A percentile compares a stretch with the other conserved stretches of the same genome.
Conservation (phyloP, 805 yeast species). For the Ogataea degrootiae region DNA sequence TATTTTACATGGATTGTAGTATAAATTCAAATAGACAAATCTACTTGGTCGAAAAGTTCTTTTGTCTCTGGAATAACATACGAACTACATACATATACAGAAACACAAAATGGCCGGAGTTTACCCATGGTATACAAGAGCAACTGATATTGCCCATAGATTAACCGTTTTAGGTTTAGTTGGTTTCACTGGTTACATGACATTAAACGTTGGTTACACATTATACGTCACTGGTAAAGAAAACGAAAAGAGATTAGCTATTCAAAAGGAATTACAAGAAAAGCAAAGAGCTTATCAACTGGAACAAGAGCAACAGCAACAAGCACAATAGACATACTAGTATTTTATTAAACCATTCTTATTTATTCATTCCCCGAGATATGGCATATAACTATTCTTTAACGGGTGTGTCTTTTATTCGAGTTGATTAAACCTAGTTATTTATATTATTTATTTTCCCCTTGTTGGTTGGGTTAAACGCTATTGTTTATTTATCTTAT, state of each 20-base stretch:
- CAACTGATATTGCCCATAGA: conserved; percentile 69
- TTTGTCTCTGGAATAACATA: no score
- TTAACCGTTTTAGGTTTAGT: conserved; percentile 62
- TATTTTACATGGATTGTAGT: no score
- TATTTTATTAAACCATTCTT: background rate
- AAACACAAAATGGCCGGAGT: conserved; percentile 36
- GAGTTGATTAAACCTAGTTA: background rate
- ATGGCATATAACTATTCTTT: background rate
- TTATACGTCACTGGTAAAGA: conserved; percentile 49
- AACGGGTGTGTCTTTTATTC: background rate
- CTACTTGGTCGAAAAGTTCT: no score
- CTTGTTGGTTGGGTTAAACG: no score
- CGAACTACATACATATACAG: background rate
- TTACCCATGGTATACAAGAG: conserved; percentile 74
- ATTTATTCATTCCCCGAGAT: background rate
- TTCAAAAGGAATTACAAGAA: conserved; percentile 26
- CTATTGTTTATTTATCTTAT: no score
- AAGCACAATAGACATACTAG: background rate
- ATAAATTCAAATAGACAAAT: no score
- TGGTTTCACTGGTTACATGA: conserved; percentile 47
- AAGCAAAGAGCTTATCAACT: conserved; percentile 21
- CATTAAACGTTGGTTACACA: conserved; percentile 47
- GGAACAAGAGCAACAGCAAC: conserved; percentile 11
- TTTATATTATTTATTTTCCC: no score
- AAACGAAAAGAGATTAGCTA: conserved; percentile 40